A percentile compares a stretch with the other conserved stretches of the same genome.
Conservation (phyloP, 495 filamentous ascomycete species). For the Hypoxylon subgilvum region DNA sequence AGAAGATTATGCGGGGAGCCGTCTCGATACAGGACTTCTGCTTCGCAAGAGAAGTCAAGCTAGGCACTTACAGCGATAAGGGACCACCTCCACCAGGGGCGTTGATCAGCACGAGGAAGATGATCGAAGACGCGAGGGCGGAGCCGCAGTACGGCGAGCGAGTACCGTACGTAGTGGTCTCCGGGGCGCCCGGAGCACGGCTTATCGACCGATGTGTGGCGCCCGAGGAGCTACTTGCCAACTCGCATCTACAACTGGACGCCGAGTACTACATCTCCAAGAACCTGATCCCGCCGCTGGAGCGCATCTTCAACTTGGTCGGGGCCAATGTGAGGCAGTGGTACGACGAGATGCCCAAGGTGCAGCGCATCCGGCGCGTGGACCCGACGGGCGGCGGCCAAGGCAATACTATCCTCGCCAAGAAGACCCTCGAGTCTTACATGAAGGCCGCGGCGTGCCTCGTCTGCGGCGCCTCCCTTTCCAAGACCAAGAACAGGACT, state of each 20-base stretch:
- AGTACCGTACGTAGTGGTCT: slow-evolving; percentile 89
- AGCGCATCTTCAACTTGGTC: slow-evolving; percentile 95
- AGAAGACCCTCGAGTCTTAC: slow-evolving; percentile 84
- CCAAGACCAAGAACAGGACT: no score
- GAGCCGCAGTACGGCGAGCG: slow-evolving; percentile 97
- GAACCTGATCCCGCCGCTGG: slow-evolving; percentile 92
- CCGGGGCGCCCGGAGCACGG: slow-evolving; percentile 82
- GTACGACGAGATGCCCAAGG: slow-evolving; percentile 97
- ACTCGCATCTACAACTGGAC: slow-evolving; percentile 82
- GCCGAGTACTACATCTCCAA: slow-evolving; percentile 96
- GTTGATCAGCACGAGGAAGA: slow-evolving; percentile 79
- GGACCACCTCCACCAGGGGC: slow-evolving; percentile 84
- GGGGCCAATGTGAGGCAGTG: slow-evolving; percentile 89
- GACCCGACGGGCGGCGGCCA: slow-evolving; percentile 45
- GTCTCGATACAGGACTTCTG: slow-evolving; percentile 95
- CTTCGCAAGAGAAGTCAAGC: slow-evolving; percentile 87
- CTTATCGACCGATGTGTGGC: slow-evolving; percentile 89
- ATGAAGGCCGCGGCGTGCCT: slow-evolving; percentile 80
- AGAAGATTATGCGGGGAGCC: slow-evolving; percentile 87
- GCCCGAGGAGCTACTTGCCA: slow-evolving; percentile 80
- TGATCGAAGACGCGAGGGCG: slow-evolving; percentile 81
- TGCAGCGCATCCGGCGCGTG: slow-evolving; percentile 71
- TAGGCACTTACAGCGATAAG: slow-evolving; percentile 85
- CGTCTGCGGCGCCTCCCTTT: slow-evolving; percentile 75
- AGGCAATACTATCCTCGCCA: slow-evolving; percentile 44